These are phyloP conservation scores for Cocos nucifera DNA, from an alignment of 176 grass and related monocot species.

Conservation along the genomic window DNA sequence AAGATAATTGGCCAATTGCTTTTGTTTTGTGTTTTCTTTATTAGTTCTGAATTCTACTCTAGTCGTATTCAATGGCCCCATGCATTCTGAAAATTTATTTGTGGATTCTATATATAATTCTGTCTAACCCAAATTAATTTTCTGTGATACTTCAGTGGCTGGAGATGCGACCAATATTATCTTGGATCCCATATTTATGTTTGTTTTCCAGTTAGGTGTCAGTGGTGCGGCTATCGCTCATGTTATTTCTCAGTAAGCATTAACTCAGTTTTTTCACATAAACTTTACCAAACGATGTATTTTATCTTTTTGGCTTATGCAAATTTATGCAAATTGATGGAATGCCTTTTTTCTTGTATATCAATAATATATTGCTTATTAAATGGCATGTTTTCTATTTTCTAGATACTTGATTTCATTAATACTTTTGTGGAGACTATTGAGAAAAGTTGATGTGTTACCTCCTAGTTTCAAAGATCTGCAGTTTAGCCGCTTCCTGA, in stretches of 20 bases:
- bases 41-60: too few species aligned
- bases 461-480: constrained; percentile 52
- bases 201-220: constrained; percentile 73
- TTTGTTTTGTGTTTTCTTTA: too few species aligned
- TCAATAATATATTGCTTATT: too few species aligned
- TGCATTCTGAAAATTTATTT: neutral
- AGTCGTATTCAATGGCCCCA: too few species aligned
- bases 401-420: constrained; percentile 63
- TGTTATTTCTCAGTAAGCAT: constrained; percentile 95
- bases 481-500: constrained; percentile 64
- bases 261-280: neutral
- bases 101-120: neutral
- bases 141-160: constrained; percentile 35
- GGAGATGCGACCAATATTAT: constrained; percentile 78
- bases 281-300: too few species aligned
- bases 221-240: constrained; percentile 87
- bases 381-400: too few species aligned
- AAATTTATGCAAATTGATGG: too few species aligned
- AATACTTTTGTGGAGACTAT: constrained; percentile 64
- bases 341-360: too few species aligned
- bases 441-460: constrained; percentile 43
- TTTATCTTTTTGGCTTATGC: neutral
- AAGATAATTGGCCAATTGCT: too few species aligned
- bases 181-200: constrained; percentile 93
- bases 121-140: constrained; percentile 1